Percentiles rank a stretch among this genome's conserved stretches.
These are phyloP conservation scores for Desmodesmus armatus DNA, from an alignment of 139 green algal genomes.

Conservation along the genomic window DNA sequence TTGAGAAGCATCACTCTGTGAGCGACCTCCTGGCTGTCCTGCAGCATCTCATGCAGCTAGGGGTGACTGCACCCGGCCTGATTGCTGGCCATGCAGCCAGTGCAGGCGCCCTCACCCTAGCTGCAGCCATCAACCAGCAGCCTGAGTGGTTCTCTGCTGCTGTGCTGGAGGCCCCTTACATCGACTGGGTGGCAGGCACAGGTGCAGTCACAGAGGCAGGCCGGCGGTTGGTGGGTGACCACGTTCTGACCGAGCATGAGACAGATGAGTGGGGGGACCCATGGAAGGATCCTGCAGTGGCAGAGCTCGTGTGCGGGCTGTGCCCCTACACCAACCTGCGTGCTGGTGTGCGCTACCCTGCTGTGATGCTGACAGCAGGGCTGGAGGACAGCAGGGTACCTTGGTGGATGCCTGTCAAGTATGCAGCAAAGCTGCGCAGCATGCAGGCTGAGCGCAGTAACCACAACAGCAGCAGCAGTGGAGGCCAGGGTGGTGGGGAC, in stretches of 20 bases:
- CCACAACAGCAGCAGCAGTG: background rate
- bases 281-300: conserved; percentile 24
- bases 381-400: conserved; percentile 66
- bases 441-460: background rate
- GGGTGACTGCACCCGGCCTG: conserved; percentile 50
- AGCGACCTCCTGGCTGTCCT: conserved; percentile 68
- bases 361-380: conserved; percentile 53
- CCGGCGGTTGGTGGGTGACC: background rate
- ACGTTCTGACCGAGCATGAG: conserved; percentile 69
- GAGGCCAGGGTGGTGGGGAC: background rate
- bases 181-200: conserved; percentile 61
- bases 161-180: conserved; percentile 69
- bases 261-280: conserved; percentile 76
- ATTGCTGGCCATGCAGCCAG: conserved; percentile 61
- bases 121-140: conserved; percentile 44
- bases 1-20: conserved; percentile 58
- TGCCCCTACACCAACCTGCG: conserved; percentile 61
- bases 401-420: conserved; percentile 69
- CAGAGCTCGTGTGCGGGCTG: conserved; percentile 43
- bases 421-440: conserved; percentile 53
- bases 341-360: conserved; percentile 19
- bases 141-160: conserved; percentile 59
- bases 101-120: conserved; percentile 48
- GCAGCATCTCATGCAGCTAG: conserved; percentile 47
- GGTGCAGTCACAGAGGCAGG: background rate